A percentile compares a stretch with the other conserved stretches of the same genome.
Evolutionary conservation across 306 rosid genomes (phyloP).

Genomic region (Vigna radiata): DNA sequence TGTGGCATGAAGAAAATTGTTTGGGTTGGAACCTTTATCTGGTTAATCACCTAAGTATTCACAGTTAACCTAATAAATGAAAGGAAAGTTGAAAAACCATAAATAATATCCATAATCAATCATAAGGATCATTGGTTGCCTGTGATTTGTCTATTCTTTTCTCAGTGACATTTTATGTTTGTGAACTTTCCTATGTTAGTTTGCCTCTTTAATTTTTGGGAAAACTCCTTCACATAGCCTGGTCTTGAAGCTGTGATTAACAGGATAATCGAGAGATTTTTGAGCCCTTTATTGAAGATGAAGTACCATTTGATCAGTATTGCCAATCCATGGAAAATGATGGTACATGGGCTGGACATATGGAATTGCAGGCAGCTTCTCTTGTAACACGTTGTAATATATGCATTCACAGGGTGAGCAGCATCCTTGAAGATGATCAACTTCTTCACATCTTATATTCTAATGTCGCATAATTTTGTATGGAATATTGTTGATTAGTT

Average conservation of each 20-base stretch:
- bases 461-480: not conserved
- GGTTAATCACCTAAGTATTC: not conserved
- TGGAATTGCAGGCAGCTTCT: constrained; percentile 95
- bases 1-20: constrained; percentile 8
- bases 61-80: constrained; percentile 13
- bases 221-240: constrained; percentile 44
- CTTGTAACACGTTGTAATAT: constrained; percentile 74
- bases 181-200: constrained; percentile 27
- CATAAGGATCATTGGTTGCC: constrained; percentile 11
- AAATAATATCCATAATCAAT: constrained; percentile 20
- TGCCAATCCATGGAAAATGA: constrained; percentile 81
- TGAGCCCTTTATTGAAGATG: constrained; percentile 93
- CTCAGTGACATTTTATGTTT: constrained; percentile 23
- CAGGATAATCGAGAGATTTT: constrained; percentile 78
- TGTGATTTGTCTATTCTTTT: not conserved
- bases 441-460: constrained; percentile 28
- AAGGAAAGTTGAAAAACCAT: constrained; percentile 19
- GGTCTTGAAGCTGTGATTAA: constrained; percentile 49
- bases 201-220: constrained; percentile 23
- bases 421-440: constrained; percentile 16
- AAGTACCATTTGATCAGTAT: constrained; percentile 78
- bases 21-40: constrained; percentile 31
- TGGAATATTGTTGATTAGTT: constrained; percentile 22
- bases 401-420: constrained; percentile 80
- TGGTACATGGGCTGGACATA: constrained; percentile 91